Evolutionary conservation across 1,284 basidiomycete genomes (phyloP).

Genomic region (Sphagnurus paluster): DNA sequence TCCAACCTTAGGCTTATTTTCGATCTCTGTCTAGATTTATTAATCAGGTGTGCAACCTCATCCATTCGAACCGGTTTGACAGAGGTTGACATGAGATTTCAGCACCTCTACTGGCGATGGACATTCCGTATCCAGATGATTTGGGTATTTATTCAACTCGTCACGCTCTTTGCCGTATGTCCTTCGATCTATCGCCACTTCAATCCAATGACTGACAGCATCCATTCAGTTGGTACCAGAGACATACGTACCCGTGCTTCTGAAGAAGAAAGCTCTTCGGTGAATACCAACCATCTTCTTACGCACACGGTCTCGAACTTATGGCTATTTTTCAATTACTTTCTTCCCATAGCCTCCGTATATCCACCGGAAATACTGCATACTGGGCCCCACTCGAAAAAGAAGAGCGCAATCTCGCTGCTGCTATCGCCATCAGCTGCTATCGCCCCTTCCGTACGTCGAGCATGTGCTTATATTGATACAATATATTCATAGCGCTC

Average conservation of each 20-base stretch:
- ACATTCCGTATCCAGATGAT: constrained; percentile 71
- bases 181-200: no score
- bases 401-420: constrained; percentile 40
- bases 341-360: constrained; percentile 47
- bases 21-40: constrained; percentile 30
- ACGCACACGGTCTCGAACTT: constrained; percentile 22
- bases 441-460: constrained; percentile 74
- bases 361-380: constrained; percentile 51
- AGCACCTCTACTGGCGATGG: constrained; percentile 76
- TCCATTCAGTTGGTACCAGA: constrained; percentile 64
- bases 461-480: not conserved
- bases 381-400: constrained; percentile 62
- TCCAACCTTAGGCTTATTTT: not conserved
- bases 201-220: constrained; percentile 27
- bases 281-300: constrained; percentile 32
- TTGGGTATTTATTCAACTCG: constrained; percentile 52
- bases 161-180: constrained; percentile 51
- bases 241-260: constrained; percentile 69
- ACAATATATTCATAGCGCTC: not conserved
- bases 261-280: constrained; percentile 57
- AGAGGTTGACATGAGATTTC: not conserved
- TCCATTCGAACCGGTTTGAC: not conserved
- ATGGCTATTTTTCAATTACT: not conserved
- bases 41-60: constrained; percentile 34
- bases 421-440: constrained; percentile 53